phyloP scores from a whole-genome alignment of 208 protist species.

The Acanthamoeba sp. region DNA sequence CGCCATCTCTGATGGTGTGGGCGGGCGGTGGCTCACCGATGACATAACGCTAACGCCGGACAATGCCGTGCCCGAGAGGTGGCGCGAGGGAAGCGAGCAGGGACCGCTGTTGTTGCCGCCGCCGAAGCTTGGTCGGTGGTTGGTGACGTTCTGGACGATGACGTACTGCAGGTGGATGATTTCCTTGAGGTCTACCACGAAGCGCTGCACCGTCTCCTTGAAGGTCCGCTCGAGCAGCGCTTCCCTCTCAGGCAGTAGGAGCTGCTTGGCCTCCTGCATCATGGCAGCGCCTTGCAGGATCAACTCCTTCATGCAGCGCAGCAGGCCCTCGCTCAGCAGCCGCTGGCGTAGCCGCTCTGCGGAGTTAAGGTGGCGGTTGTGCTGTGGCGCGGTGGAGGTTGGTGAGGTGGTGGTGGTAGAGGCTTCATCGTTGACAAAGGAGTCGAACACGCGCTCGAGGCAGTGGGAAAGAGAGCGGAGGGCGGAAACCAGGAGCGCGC shows the following conservation, averaged over 20 bases:
- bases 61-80: too few relatives aligned
- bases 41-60: neutral
- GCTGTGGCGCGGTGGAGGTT: neutral
- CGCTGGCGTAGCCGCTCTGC: neutral
- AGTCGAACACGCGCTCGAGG: constrained; percentile 28
- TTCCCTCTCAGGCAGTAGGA: neutral
- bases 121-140: neutral
- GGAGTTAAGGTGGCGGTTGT: neutral
- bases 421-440: neutral
- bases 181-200: constrained; percentile 15
- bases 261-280: neutral
- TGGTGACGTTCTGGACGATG: neutral
- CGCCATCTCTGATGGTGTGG: too few relatives aligned
- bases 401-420: too few relatives aligned
- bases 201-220: neutral
- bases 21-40: neutral
- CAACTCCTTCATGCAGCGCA: constrained; percentile 6
- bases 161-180: constrained; percentile 23
- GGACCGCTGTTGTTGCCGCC: neutral
- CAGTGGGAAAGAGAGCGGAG: neutral
- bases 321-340: constrained; percentile 1
- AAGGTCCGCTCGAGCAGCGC: neutral
- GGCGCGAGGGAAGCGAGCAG: neutral
- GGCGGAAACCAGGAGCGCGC: neutral
- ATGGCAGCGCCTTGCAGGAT: neutral